Evolutionary conservation across 2,329 filamentous ascomycete genomes (phyloP).

Genomic region (Fusarium torreyae): DNA sequence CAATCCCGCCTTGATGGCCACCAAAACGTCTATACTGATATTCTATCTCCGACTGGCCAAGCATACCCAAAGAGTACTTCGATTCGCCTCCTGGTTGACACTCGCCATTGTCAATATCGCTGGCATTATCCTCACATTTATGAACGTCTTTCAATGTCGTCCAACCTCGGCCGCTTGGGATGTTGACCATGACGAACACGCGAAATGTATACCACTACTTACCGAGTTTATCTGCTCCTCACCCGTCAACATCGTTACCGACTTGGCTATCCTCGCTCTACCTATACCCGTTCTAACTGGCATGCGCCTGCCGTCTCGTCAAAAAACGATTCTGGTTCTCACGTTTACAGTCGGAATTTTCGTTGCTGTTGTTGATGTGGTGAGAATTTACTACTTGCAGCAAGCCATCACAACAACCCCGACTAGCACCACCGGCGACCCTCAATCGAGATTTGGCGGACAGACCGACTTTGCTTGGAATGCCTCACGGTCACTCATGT

Average conservation of each 20-base stretch:
- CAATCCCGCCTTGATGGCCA: slow-evolving; percentile 91
- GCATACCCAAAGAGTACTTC: slow-evolving; percentile 81
- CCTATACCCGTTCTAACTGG: slow-evolving; percentile 90
- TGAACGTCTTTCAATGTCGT: slow-evolving; percentile 89
- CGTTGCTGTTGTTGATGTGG: slow-evolving; percentile 87
- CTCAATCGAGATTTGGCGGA: slow-evolving; percentile 64
- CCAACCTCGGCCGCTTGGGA: slow-evolving; percentile 81
- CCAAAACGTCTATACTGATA: slow-evolving; percentile 91
- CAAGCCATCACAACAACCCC: slow-evolving; percentile 70
- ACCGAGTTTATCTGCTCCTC: slow-evolving; percentile 81
- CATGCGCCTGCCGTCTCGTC: slow-evolving; percentile 86
- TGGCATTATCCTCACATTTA: slow-evolving; percentile 83
- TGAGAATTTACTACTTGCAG: slow-evolving; percentile 92
- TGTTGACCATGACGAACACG: slow-evolving; percentile 51
- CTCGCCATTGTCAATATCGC: slow-evolving; percentile 84
- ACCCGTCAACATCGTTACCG: slow-evolving; percentile 92
- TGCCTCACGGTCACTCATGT: slow-evolving; percentile 89
- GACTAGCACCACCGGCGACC: slow-evolving; percentile 55
- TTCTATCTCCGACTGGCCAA: slow-evolving; percentile 90
- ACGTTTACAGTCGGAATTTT: slow-evolving; percentile 92
- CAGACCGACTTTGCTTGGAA: slow-evolving; percentile 76
- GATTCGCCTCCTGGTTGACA: slow-evolving; percentile 85
- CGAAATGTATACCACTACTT: slow-evolving; percentile 69
- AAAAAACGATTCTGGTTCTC: slow-evolving; percentile 88
- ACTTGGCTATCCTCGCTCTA: slow-evolving; percentile 87